Conservation (phyloP, 192 early-diverging fungal species). For the Diversispora epigaea region DNA sequence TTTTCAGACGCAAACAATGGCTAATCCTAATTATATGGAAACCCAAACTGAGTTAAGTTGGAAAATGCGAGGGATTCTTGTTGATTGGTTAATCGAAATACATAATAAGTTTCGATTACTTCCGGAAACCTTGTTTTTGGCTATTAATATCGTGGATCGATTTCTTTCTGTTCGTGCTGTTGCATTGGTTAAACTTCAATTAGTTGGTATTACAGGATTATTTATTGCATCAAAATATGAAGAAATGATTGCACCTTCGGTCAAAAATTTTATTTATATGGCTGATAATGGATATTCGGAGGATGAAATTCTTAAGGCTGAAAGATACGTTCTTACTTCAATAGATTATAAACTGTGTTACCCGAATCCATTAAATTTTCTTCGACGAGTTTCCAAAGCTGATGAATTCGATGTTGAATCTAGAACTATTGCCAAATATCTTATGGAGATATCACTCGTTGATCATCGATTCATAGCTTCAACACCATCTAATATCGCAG, state of each 20-base stretch:
- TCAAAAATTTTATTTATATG: slow-evolving; percentile 85
- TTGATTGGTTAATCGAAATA: slow-evolving; percentile 95
- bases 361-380: slow-evolving; percentile 89
- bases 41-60: slow-evolving; percentile 83
- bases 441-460: slow-evolving; percentile 91
- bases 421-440: slow-evolving; percentile 90
- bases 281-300: slow-evolving; percentile 75
- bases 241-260: slow-evolving; percentile 81
- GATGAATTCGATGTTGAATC: slow-evolving; percentile 89
- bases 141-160: slow-evolving; percentile 94
- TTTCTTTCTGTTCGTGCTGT: slow-evolving; percentile 88
- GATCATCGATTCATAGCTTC: slow-evolving; percentile 77
- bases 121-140: slow-evolving; percentile 91
- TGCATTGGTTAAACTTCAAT: slow-evolving; percentile 83
- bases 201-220: slow-evolving; percentile 88
- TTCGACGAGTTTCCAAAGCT: slow-evolving; percentile 84
- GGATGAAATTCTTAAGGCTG: slow-evolving; percentile 87
- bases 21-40: slow-evolving; percentile 79
- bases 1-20: slow-evolving; percentile 62
- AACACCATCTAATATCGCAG: slow-evolving; percentile 75
- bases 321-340: slow-evolving; percentile 86
- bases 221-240: slow-evolving; percentile 96
- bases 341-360: slow-evolving; percentile 87
- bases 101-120: slow-evolving; percentile 88
- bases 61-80: slow-evolving; percentile 90